Percentiles rank a stretch among this genome's conserved stretches.
Evolutionary conservation across 2,329 filamentous ascomycete genomes (phyloP).

Genomic region (Scytalidium lignicola): DNA sequence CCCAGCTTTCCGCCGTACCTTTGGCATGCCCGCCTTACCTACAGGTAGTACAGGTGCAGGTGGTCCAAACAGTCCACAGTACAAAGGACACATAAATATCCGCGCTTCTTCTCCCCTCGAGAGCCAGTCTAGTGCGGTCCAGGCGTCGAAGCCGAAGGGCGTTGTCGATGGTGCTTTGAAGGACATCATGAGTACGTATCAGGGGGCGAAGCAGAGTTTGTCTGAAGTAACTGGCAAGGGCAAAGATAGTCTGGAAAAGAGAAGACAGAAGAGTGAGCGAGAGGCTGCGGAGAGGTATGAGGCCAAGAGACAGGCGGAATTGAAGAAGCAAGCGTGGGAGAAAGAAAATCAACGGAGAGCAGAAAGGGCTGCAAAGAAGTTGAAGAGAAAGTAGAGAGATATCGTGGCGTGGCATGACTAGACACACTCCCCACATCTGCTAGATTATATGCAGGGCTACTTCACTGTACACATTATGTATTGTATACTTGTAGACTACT

Average conservation of each 20-base stretch:
- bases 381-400: neutral
- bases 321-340: constrained; percentile 8
- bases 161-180: constrained; percentile 25
- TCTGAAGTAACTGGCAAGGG: constrained; percentile 20
- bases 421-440: neutral
- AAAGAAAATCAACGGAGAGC: constrained; percentile 4
- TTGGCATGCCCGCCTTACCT: constrained; percentile 30
- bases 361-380: constrained; percentile 6
- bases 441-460: neutral
- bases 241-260: constrained; percentile 25
- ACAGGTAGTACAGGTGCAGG: constrained; percentile 4
- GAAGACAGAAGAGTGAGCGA: constrained; percentile 9
- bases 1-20: constrained; percentile 30
- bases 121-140: constrained; percentile 9
- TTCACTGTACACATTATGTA: neutral
- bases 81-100: constrained; percentile 11
- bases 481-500: neutral
- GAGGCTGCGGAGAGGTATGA: constrained; percentile 16
- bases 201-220: constrained; percentile 26
- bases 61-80: constrained; percentile 4
- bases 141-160: constrained; percentile 8
- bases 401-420: neutral
- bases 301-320: constrained; percentile 13
- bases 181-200: constrained; percentile 25
- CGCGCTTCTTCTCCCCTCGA: neutral